Evolutionary conservation across 129 eudicot genomes (phyloP), one percentile per base, ranked within the genome.

Genomic region (Saposhnikovia divaricata): DNA sequence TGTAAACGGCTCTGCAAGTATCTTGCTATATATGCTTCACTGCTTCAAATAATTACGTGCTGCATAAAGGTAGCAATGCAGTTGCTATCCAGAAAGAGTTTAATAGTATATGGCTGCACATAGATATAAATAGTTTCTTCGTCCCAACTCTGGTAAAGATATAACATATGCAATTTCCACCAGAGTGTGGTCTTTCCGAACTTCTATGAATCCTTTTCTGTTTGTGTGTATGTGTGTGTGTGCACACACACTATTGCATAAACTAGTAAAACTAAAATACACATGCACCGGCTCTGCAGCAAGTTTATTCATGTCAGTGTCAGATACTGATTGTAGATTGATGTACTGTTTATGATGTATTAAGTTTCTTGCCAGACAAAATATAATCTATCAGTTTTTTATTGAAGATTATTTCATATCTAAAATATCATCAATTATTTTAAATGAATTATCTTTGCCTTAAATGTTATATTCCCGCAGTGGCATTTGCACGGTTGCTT

Each of bases 401-500:
- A 2, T 61, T n/a, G 3, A 61, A 61, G 6, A n/a, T 1, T 19
- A 3, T 48, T 50, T 57, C 1, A 0, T 28, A 6, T 47, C 19
- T 31, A 27, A 18, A 42, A 11, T 14, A 23, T 46, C 47, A 44
- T 44, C 50, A 46, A 46, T 10, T 46, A 2, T 47, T 31, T 4
- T 42, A 9, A 39, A 9, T 72, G 7, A 38, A 72, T 11, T 21
- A 5, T 72, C 25, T 44, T 45, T 75, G 14, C 44, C 66, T 81
- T 11, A 27, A 59, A 11, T 71, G 21, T 43, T 51, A 16, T 80
- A 27, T 37, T 39, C 59, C 19, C 15, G 12, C 86, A 90, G 97
- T 92, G 80, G 93, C 96, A 28, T 85, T 92, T 85, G 97, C 96
- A 7, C 87, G 93, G 59, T 77, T 91, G 65, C 78, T 90, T 72